Conservation (phyloP, 2,329 filamentous ascomycete species). For the Penicillium palitans region DNA sequence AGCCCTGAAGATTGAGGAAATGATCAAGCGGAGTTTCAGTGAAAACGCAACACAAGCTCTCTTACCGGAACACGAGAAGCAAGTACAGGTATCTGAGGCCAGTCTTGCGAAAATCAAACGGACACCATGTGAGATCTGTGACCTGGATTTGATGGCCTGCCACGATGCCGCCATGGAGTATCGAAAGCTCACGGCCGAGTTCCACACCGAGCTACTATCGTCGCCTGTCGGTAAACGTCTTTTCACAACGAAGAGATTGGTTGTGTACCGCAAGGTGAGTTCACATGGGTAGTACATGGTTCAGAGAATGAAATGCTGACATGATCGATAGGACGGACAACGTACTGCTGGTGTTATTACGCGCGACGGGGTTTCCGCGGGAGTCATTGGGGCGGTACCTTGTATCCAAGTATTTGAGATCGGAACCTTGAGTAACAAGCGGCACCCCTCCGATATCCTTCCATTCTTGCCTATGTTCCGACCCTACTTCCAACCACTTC, state of each 20-base stretch:
- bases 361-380: slow-evolving; percentile 69
- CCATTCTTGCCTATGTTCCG: slow-evolving; percentile 77
- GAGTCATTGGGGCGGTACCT: slow-evolving; percentile 63
- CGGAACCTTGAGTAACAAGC: slow-evolving; percentile 63
- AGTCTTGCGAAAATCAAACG: slow-evolving; percentile 88
- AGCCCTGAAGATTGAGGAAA: slow-evolving; percentile 97
- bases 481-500: slow-evolving; percentile 65
- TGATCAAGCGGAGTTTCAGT: slow-evolving; percentile 99
- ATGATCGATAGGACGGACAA: slow-evolving; percentile 64
- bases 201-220: slow-evolving; percentile 73
- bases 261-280: slow-evolving; percentile 71
- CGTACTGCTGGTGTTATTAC: slow-evolving; percentile 79
- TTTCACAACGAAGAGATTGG: slow-evolving; percentile 71
- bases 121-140: slow-evolving; percentile 78
- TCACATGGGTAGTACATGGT: not conserved
- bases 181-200: slow-evolving; percentile 73
- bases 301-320: slow-evolving; percentile 20
- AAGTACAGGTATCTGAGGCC: slow-evolving; percentile 86
- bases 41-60: slow-evolving; percentile 96
- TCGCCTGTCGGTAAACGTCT: slow-evolving; percentile 81
- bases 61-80: slow-evolving; percentile 91
- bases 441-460: slow-evolving; percentile 80
- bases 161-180: slow-evolving; percentile 81
- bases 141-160: slow-evolving; percentile 74
- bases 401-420: slow-evolving; percentile 79